Base-by-base conservation (phyloP, 192 early-diverging fungal genomes). In the Physocladia obscura region DNA sequence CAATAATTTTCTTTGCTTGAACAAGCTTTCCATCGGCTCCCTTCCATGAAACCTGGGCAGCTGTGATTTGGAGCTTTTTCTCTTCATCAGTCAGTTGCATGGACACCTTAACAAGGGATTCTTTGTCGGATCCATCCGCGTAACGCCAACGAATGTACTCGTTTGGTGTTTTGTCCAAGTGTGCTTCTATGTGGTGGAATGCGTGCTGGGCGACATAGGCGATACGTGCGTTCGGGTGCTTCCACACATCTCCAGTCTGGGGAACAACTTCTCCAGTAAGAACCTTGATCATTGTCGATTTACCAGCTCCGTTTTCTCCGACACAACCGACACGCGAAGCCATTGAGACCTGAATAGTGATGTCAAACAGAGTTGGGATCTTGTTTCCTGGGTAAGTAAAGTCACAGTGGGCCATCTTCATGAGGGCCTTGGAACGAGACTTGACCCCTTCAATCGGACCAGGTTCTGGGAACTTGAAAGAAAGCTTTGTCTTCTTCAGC, bases 201-300 rank as follows among this genome's bases (percentile, higher is more conserved):
- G 91, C 89, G 76, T 93, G 92, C 72, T 93, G 92, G 24, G 90
- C 89, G 70, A 93, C 89, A 76, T 92, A 92, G 57, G 90, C 91
- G 71, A 93, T 85, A 84, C 92, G 89, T 15, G 92, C 78, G 76
- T 90, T 90, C 77, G 90, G 92, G 74, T 93, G 90, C 78, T 91
- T 84, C 84, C 84, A 89, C 27, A 91, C 84, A 24, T 81, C 82
- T 70, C 91, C 91, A 24, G 80, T 76, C 73, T 89, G 84, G 30
- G 90, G 81, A 11, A 80, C 75, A 34, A 86, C 77, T 77, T 92
- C 90, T 57, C 91, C 92, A 54, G 88, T 90, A 34, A 93, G 63
- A 29, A 92, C 59, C 76, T 93, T 93, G 80, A 93, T 90, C 79
- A 90, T 82, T 31, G 92, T 93, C 0, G 90, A 91, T 56, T 93